Evolutionary conservation across 805 yeast species (phyloP), one percentile per base, ranked within the genome.

Genomic region (Ogataea philodendri): DNA sequence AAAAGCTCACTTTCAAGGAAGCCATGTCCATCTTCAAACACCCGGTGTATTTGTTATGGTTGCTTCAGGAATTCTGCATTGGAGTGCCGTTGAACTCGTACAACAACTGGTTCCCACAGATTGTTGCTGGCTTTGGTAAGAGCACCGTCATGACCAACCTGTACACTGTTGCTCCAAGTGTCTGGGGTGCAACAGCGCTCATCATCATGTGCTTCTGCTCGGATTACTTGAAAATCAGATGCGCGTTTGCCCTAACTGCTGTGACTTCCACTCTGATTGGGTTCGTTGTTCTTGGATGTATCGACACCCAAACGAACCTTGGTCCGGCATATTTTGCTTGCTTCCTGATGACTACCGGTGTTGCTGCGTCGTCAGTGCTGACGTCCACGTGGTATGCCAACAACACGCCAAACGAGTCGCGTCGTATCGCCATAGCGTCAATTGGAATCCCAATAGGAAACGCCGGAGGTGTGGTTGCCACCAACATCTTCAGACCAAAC

Each of bases 391-490:
- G 76, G 76, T 71, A 68, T 44, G 68, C 65, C 35, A 70, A 71
- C 49, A 71, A 71, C 24, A 67, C 67, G 3, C 73, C 74, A 5
- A 67, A 68, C 36, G 67, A 61, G 35, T 65, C 63, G 33, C 55
- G 72, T 27, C 63, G 76, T 37, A 73, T 66, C 8, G 70, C 69
- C 14, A 54, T 70, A 26, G 62, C 72, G 5, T 70, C 75, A 5
- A 65, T 70, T 13, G 75, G 74, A 28, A 69, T 74, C 45, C 78
- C 78, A 3, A 62, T 74, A 37, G 79, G 78, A 14, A 75, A 75
- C 45, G 67, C 74, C 25, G 78, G 78, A 27, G 80, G 80, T 37
- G 66, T 75, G 39, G 69, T 75, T 30, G 66, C 80, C 4, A 65
- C 76, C 16, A 73, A 67, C 44, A 67, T 74, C 26, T 75, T 74